These are phyloP conservation scores for Inosperma sp. DNA, from an alignment of 768 basidiomycete genomes.

Conservation along the genomic window DNA sequence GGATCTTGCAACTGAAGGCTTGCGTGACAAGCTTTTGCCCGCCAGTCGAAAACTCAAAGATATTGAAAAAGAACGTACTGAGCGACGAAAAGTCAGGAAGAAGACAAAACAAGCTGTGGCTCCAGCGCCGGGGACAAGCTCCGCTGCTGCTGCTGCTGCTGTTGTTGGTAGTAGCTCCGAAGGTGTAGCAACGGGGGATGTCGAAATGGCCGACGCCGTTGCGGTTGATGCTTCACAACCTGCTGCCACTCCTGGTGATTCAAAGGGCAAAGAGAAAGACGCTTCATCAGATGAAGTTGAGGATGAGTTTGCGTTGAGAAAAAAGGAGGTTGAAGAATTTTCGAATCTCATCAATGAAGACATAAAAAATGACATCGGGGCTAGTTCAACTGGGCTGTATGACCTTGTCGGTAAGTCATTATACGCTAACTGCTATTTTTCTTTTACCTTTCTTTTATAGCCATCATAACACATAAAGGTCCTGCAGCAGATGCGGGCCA, in stretches of 20 bases:
- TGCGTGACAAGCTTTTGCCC: constrained; percentile 66
- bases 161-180: constrained; percentile 13
- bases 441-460: constrained; percentile 34
- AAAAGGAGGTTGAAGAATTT: constrained; percentile 62
- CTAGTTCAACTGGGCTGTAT: constrained; percentile 78
- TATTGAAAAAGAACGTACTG: constrained; percentile 76
- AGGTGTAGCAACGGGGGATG: constrained; percentile 32
- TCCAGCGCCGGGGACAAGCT: constrained; percentile 24
- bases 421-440: neutral
- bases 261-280: constrained; percentile 21
- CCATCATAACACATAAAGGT: constrained; percentile 96
- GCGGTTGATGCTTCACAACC: too few relatives aligned
- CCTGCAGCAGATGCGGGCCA: constrained; percentile 92
- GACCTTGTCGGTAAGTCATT: constrained; percentile 78
- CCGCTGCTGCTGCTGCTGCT: constrained; percentile 22
- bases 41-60: constrained; percentile 70
- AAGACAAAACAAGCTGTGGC: constrained; percentile 51
- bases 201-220: constrained; percentile 53
- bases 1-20: constrained; percentile 76
- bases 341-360: constrained; percentile 58
- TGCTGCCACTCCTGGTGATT: constrained; percentile 22
- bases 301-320: constrained; percentile 60
- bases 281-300: constrained; percentile 44
- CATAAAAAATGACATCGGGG: constrained; percentile 63
- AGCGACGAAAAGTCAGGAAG: constrained; percentile 78